A percentile compares a stretch with the other conserved stretches of the same genome.
phyloP scores from a whole-genome alignment of 495 filamentous ascomycete genomes.

The Glonium stellatum region DNA sequence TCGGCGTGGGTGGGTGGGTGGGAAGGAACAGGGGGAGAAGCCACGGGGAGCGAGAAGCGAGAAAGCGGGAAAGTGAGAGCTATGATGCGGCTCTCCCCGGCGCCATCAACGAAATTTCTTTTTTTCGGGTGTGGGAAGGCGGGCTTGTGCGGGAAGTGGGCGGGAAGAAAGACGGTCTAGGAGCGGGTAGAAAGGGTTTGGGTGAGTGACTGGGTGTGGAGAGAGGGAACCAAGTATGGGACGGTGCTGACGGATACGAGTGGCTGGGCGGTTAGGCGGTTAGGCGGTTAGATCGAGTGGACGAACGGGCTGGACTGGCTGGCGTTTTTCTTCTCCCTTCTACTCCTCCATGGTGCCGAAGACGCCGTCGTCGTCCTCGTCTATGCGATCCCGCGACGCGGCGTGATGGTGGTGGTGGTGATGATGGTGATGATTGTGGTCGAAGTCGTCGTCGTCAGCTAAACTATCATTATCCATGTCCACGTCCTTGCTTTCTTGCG shows the following conservation, averaged over 20 bases:
- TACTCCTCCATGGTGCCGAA: slow-evolving; percentile 96
- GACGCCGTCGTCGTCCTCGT: slow-evolving; percentile 91
- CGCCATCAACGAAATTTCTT: too few species aligned
- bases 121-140: too few species aligned
- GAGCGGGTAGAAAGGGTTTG: too few species aligned
- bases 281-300: not conserved
- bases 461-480: slow-evolving; percentile 58
- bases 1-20: not conserved
- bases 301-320: not conserved
- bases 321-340: not conserved
- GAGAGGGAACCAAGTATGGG: too few species aligned
- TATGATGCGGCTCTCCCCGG: too few species aligned
- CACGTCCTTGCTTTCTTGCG: slow-evolving; percentile 44
- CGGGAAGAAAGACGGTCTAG: too few species aligned
- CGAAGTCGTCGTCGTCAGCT: slow-evolving; percentile 71
- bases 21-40: not conserved
- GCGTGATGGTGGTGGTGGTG: slow-evolving; percentile 34
- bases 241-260: not conserved
- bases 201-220: too few species aligned
- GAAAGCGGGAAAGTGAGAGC: too few species aligned
- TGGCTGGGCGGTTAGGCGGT: not conserved
- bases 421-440: too few species aligned
- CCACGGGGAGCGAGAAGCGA: not conserved
- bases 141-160: too few species aligned
- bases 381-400: slow-evolving; percentile 51